Evolutionary conservation across 345 rosid genomes (phyloP).

Genomic region (Gossypium bickii): DNA sequence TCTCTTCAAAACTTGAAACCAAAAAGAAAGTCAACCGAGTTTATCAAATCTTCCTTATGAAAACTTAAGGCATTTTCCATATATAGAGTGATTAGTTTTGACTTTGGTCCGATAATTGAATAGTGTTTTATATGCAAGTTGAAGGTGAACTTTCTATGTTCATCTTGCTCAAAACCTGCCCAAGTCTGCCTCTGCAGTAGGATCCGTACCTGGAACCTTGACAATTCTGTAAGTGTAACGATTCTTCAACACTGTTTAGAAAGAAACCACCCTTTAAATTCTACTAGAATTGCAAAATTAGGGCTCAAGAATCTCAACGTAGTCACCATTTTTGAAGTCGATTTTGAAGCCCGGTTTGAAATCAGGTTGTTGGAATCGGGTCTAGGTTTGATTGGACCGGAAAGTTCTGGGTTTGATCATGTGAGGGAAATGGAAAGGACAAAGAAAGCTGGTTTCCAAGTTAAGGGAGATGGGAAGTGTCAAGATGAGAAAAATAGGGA

Average conservation of each 20-base stretch:
- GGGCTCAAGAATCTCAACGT: conserved; percentile 58
- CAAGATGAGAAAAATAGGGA: conserved; percentile 14
- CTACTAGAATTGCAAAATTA: conserved; percentile 58
- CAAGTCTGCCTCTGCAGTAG: conserved; percentile 10
- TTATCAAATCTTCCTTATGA: too few species aligned
- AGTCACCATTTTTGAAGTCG: conserved; percentile 54
- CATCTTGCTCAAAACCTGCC: conserved; percentile 54
- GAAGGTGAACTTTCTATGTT: conserved; percentile 26
- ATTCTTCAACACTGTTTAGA: conserved; percentile 43
- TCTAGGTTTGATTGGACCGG: conserved; percentile 18
- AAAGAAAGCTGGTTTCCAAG: conserved; percentile 15
- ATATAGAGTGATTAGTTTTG: neutral
- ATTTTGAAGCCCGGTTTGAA: conserved; percentile 45
- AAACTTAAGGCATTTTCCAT: too few species aligned
- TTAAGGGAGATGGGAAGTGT: conserved; percentile 12
- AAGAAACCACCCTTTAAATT: conserved; percentile 61
- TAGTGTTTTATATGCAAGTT: neutral
- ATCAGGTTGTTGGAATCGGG: conserved; percentile 33
- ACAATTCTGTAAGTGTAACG: conserved; percentile 48
- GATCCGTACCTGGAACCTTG: conserved; percentile 36
- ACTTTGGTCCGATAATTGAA: neutral
- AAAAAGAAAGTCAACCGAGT: neutral
- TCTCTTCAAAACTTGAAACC: too few species aligned
- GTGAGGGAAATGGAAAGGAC: neutral
- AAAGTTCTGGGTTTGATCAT: conserved; percentile 15